These are phyloP conservation scores for Platanus orientalis DNA, from an alignment of 164 flowering plant genomes.

Conservation along the genomic window DNA sequence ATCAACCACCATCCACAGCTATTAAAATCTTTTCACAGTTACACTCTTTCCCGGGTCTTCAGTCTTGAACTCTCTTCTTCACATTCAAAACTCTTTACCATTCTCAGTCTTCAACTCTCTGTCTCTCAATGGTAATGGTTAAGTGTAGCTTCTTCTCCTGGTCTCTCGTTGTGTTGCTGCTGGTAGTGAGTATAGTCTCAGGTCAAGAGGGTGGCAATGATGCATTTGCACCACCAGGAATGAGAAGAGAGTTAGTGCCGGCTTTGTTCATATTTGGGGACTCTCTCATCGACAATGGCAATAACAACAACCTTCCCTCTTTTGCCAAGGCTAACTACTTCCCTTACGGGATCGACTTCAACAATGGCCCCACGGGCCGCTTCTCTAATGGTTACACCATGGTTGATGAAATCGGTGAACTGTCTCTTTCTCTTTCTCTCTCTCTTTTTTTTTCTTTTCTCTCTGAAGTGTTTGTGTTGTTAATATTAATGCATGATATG, in stretches of 20 bases:
- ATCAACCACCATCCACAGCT: no score
- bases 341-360: constrained; percentile 88
- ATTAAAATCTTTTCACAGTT: no score
- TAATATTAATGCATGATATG: no score
- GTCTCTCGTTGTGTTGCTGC: neutral
- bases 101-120: constrained; percentile 5
- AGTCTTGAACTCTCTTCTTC: no score
- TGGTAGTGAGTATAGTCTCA: neutral
- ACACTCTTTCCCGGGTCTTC: no score
- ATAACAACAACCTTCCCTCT: constrained; percentile 69
- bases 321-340: constrained; percentile 88
- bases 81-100: neutral
- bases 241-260: constrained; percentile 42
- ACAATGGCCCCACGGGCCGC: constrained; percentile 80
- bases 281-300: constrained; percentile 81
- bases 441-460: neutral
- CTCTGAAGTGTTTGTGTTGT: neutral
- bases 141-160: neutral
- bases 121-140: constrained; percentile 10
- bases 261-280: constrained; percentile 80
- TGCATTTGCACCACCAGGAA: constrained; percentile 13
- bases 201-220: constrained; percentile 16
- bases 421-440: constrained; percentile 6
- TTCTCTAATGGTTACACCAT: constrained; percentile 90
- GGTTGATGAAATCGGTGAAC: constrained; percentile 63